Base-by-base conservation (phyloP, 108 stramenopile species). In the Nitzschia inconspicua region DNA sequence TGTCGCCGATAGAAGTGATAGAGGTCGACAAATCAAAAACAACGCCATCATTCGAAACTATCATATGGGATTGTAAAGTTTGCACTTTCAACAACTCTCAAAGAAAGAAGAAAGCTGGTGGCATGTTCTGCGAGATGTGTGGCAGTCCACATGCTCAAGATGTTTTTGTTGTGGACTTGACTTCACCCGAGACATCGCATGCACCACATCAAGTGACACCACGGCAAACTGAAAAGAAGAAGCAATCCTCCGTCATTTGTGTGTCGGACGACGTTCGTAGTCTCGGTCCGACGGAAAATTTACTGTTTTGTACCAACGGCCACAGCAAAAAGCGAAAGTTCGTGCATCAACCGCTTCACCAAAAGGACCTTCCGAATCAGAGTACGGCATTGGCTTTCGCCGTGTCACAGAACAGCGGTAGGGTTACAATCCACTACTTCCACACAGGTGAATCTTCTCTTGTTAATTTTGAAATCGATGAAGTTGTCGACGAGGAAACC, bases 361-460 rank as follows among this genome's bases (percentile, higher is more conserved):
- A n/a, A n/a, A n/a, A n/a, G n/a, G n/a, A n/a, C n/a, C n/a, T n/a
- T n/a, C n/a, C n/a, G n/a, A n/a, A n/a, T n/a, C n/a, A n/a, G 44
- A n/a, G n/a, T n/a, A 47, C 18, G n/a, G 22, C 24, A 32, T 28
- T 84, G 13, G 56, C 71, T 25, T 86, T 86, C 48, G 54, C 60
- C 26, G 85, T 83, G 14, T 83, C 82, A 11, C 72, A 59, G 31
- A 86, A 86, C 57, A 83, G 73, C 47, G 85, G 85, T 5, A 66
- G 85, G 50, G 64, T 86, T 20, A 62, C 82, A 0, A 51, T 86
- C 24, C 72, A 82, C 53, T 56, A 40, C 14, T 22, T 24, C 20
- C 46, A 58, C 7, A 37, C 60, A 16, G 65, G 75, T 4, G 60
- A 60, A 30, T 66, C 79, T 8, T 63, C 81, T 16, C 40, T 66